Evolutionary conservation across 2,329 filamentous ascomycete species (phyloP).

Genomic region (Madurella fahalii): DNA sequence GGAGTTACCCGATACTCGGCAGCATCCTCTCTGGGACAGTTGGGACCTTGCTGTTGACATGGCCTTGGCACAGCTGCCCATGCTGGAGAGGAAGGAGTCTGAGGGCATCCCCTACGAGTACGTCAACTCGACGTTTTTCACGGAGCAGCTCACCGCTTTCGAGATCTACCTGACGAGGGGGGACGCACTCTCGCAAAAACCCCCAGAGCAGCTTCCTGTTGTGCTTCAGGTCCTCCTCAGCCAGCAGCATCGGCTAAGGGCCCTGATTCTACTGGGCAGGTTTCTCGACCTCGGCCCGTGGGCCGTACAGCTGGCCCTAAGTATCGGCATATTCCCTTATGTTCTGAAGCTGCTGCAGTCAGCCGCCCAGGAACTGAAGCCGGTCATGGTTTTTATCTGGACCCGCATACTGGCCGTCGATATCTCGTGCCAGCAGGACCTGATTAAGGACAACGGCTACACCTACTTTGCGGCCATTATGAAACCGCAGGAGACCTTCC

Average conservation of each 20-base stretch:
- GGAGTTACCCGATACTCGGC: slow-evolving; percentile 86
- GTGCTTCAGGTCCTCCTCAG: slow-evolving; percentile 93
- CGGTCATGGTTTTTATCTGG: slow-evolving; percentile 99
- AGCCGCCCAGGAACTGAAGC: slow-evolving; percentile 88
- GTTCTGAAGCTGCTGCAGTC: slow-evolving; percentile 96
- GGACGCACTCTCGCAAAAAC: slow-evolving; percentile 74
- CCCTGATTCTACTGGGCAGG: slow-evolving; percentile 84
- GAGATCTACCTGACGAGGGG: slow-evolving; percentile 88
- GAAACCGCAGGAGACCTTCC: slow-evolving; percentile 76
- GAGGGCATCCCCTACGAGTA: slow-evolving; percentile 82
- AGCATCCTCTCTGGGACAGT: slow-evolving; percentile 92
- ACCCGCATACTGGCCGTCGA: slow-evolving; percentile 93
- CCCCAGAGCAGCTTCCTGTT: slow-evolving; percentile 92
- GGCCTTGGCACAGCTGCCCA: slow-evolving; percentile 83
- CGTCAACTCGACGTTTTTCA: slow-evolving; percentile 91
- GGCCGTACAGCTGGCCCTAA: slow-evolving; percentile 96
- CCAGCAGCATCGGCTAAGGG: slow-evolving; percentile 87
- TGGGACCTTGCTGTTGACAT: slow-evolving; percentile 98
- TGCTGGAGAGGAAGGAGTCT: slow-evolving; percentile 73
- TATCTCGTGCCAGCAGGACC: slow-evolving; percentile 84
- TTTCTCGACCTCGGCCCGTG: slow-evolving; percentile 95
- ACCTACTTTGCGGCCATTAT: slow-evolving; percentile 94
- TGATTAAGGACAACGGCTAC: slow-evolving; percentile 95
- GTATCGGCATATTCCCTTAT: slow-evolving; percentile 98
- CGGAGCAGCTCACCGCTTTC: slow-evolving; percentile 94